phyloP scores from a whole-genome alignment of 163 green algal species.

The Scenedesmus sp. region DNA sequence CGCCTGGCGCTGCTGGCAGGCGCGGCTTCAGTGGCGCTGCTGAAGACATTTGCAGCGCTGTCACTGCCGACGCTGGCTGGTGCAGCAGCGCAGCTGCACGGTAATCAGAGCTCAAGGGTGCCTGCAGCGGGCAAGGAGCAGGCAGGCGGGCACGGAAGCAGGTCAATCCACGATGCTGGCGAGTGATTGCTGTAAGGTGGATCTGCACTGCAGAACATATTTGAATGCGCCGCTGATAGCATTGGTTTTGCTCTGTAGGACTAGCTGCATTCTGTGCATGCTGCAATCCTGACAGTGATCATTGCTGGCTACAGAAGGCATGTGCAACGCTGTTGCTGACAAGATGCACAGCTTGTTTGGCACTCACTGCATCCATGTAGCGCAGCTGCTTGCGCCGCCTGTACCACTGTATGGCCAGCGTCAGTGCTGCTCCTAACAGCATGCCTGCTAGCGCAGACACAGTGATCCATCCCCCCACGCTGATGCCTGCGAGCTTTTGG shows the following conservation, averaged over 20 bases:
- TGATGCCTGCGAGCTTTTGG: constrained; percentile 36
- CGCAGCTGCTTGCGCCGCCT: background rate
- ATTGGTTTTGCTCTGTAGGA: background rate
- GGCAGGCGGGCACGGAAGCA: background rate
- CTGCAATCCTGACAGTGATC: background rate
- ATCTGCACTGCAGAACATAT: background rate
- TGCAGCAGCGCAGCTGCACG: background rate
- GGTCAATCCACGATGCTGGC: background rate
- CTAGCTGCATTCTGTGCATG: background rate
- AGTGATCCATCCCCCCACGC: constrained; percentile 45
- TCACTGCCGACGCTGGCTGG: background rate
- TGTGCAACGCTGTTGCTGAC: background rate
- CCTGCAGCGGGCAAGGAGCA: background rate
- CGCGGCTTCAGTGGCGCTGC: background rate
- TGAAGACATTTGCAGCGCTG: background rate
- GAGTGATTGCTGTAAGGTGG: too few relatives aligned
- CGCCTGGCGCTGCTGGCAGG: background rate
- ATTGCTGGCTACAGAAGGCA: background rate
- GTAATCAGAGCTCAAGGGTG: background rate
- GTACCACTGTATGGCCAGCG: constrained; percentile 33
- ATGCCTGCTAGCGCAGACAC: constrained; percentile 24
- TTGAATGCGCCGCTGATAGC: background rate
- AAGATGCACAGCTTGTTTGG: background rate
- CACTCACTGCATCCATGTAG: constrained; percentile 16
- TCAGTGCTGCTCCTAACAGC: background rate